Percentiles rank a stretch among this genome's conserved stretches.
These are phyloP conservation scores for Citrullus colocynthis DNA, from an alignment of 306 rosid genomes.

Conservation along the genomic window DNA sequence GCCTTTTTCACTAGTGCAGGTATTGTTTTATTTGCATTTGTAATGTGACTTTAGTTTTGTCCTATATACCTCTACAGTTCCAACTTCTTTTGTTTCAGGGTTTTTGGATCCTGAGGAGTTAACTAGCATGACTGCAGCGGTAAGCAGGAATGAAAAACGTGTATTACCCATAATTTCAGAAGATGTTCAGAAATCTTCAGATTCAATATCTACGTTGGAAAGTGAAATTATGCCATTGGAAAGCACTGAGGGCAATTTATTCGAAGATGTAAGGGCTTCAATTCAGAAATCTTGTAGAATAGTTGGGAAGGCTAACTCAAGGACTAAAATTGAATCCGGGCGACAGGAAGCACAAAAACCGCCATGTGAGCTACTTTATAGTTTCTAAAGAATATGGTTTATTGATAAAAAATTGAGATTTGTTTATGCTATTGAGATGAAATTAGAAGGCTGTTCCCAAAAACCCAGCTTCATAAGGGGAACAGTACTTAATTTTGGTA, in stretches of 20 bases:
- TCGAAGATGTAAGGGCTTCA: constrained; percentile 86
- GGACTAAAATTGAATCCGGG: constrained; percentile 14
- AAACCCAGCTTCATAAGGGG: neutral
- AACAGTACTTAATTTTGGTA: neutral
- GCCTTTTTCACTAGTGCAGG: constrained; percentile 96
- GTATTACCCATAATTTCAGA: constrained; percentile 49
- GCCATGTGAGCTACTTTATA: constrained; percentile 26
- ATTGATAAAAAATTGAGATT: neutral
- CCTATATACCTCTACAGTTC: neutral
- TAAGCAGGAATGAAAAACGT: constrained; percentile 38
- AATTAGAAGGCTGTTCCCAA: neutral
- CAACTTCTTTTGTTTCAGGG: constrained; percentile 35
- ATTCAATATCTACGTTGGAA: constrained; percentile 57
- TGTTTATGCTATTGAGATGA: neutral
- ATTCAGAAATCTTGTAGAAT: constrained; percentile 65
- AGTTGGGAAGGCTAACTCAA: constrained; percentile 16
- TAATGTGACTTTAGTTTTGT: neutral
- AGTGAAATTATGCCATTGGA: constrained; percentile 66
- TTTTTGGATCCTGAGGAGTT: constrained; percentile 82
- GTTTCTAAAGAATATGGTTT: neutral
- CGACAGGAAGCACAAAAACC: constrained; percentile 12
- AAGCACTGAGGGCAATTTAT: constrained; percentile 48
- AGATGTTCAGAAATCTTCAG: constrained; percentile 57
- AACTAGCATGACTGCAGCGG: constrained; percentile 66
- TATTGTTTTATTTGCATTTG: constrained; percentile 12